Evolutionary conservation across 2,329 filamentous ascomycete species (phyloP), one percentile per base, ranked within the genome.

Genomic region (Nannizzia gypsea): DNA sequence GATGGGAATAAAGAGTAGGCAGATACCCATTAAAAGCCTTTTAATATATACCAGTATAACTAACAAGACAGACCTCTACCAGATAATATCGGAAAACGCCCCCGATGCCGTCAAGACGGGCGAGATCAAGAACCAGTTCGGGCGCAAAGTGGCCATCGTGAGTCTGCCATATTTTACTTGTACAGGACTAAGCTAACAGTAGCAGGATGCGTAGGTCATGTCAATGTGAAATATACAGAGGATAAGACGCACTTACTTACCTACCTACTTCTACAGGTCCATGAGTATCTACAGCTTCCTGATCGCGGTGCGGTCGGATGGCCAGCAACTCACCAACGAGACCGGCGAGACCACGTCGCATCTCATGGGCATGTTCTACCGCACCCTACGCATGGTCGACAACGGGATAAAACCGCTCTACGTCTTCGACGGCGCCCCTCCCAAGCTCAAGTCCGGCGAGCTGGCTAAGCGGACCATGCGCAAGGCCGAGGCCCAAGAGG

Each of bases 231-330:
- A 34, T 24, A 38, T 20, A 24, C 8, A 5, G 20, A 8, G 17
- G 3, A 9, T 8, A 15, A n/a, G n/a, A n/a, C n/a, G n/a, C n/a
- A n/a, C n/a, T n/a, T n/a, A n/a, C n/a, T n/a, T n/a, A n/a, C n/a
- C n/a, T 34, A n/a, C 20, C 17, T 13, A 34, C 24, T 15, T 8
- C 13, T 26, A 26, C 68, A 89, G 86, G 52, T 99, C 93, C 55
- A 99, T 99, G 93, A 95, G 89, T 76, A 89, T 99, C 70, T 99
- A 99, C 81, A 95, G 89, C 75, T 99, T 99, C 79, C 83, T 99
- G 63, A 93, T 99, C 72, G 93, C 93, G 56, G 93, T 99, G 59
- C 90, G 93, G 67, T 96, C 91, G 68, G 90, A 96, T 68, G 93
- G 93, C 67, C 90, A 99, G 73, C 90, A 96, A 75, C 86, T 99